Base-by-base conservation (phyloP, 1,284 basidiomycete genomes). In the Ganoderma boninense region DNA sequence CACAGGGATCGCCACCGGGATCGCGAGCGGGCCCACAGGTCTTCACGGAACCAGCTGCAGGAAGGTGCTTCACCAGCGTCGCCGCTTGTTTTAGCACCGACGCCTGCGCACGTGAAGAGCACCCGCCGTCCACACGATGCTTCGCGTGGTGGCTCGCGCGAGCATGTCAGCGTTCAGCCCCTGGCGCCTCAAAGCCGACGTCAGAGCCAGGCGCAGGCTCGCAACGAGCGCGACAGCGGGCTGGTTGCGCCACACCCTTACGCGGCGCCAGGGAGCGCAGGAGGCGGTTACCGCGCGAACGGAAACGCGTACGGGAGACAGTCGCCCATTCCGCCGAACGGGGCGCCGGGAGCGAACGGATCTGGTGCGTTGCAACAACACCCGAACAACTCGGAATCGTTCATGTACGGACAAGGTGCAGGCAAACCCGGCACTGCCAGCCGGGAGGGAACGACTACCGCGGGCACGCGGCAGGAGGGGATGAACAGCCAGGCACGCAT, bases 191-290 rank as follows among this genome's bases (percentile, higher is more conserved):
- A 85, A 16, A 89, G 88, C 77, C 85, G 90, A 65, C 88, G 91
- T 56, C 85, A 85, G 3, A 94, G 92, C 75, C 90, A 92, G 76
- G 87, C 87, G 64, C 86, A 84, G 61, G 81, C 73, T 6, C 77
- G 79, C 32, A 77, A 68, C 5, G 75, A 78, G 49, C 73, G 88
- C 54, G 89, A 87, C 38, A 80, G 80, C 43, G 84, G 82, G 2
- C 82, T 91, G 56, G 80, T 84, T n/a, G 81, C 86, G 7, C 84
- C 87, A 43, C 92, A 93, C 77, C 92, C 92, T 35, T 93, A 93
- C 68, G 92, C 91, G 7, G 83, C 86, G 49, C 86, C 89, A 13
- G 87, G 90, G 7, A 87, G 84, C 69, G 80, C 87, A 2, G 85
- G 83, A 1, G 85, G 83, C 60, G 87, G 86, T 8, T 90, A 89